phyloP scores from a whole-genome alignment of 176 grass and related monocot species.

The Dactylis glomerata region DNA sequence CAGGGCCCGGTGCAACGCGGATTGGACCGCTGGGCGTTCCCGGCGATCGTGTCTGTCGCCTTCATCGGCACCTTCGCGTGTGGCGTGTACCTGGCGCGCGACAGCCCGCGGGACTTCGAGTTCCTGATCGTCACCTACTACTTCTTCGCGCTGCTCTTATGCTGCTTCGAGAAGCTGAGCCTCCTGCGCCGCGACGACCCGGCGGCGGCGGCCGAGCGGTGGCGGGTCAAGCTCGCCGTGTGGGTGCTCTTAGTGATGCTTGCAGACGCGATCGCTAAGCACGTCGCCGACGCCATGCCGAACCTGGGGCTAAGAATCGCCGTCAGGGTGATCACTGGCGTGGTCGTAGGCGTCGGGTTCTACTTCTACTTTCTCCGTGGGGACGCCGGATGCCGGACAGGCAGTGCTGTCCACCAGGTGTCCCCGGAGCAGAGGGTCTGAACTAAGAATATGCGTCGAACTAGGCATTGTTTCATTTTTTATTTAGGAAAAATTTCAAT shows the following conservation, averaged over 20 bases:
- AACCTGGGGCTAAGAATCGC: constrained; percentile 15
- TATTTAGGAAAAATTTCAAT: too few species aligned
- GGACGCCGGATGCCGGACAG: neutral
- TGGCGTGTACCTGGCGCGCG: constrained; percentile 1
- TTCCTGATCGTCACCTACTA: neutral
- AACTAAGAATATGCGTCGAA: neutral
- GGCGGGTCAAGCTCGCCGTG: neutral
- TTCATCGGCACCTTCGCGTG: neutral
- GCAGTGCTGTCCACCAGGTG: neutral
- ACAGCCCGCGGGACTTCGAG: neutral
- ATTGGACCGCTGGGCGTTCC: neutral
- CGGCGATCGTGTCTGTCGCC: neutral
- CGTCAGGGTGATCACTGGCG: constrained; percentile 1
- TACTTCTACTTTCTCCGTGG: neutral
- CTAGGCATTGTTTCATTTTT: too few species aligned
- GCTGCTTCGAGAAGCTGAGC: constrained; percentile 9
- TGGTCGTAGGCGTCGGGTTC: neutral
- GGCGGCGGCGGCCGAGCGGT: neutral
- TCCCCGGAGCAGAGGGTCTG: neutral
- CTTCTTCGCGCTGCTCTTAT: neutral
- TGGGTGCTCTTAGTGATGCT: neutral
- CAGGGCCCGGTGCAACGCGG: neutral
- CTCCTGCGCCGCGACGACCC: neutral
- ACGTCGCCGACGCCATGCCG: neutral
- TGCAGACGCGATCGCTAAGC: neutral